A percentile compares a stretch with the other conserved stretches of the same genome.
These are phyloP conservation scores for Populus davidiana DNA, from an alignment of 345 rosid genomes.

Conservation along the genomic window DNA sequence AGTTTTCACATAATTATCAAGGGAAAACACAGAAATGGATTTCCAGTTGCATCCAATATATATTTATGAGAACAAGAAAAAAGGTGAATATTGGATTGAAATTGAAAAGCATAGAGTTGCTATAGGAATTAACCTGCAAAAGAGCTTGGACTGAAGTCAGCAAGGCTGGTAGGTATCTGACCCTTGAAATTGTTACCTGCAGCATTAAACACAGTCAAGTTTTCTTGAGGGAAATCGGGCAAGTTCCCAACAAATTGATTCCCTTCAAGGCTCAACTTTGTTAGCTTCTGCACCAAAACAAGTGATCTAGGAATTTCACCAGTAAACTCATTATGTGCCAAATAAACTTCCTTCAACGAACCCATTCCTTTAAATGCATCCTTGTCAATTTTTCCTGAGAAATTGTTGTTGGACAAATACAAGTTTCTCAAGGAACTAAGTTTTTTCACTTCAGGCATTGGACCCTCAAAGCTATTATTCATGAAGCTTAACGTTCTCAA, in stretches of 20 bases:
- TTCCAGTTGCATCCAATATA: too few relatives aligned
- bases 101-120: neutral
- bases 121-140: conserved; percentile 42
- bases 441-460: conserved; percentile 44
- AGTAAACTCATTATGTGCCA: conserved; percentile 51
- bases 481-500: conserved; percentile 56
- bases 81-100: neutral
- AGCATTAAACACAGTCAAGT: conserved; percentile 38
- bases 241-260: conserved; percentile 54
- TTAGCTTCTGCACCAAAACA: conserved; percentile 35
- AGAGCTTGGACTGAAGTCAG: conserved; percentile 27
- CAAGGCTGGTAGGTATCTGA: conserved; percentile 44
- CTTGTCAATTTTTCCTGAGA: conserved; percentile 45
- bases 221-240: conserved; percentile 45
- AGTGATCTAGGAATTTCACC: conserved; percentile 63
- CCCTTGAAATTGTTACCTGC: conserved; percentile 54
- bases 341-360: conserved; percentile 40
- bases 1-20: neutral
- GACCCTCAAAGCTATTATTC: conserved; percentile 59
- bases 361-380: conserved; percentile 52
- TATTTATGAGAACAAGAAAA: too few relatives aligned
- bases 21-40: neutral
- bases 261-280: conserved; percentile 45
- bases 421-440: conserved; percentile 40
- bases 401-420: conserved; percentile 53